Conservation (phyloP, 768 basidiomycete species). For the Kondoa malvinella region DNA sequence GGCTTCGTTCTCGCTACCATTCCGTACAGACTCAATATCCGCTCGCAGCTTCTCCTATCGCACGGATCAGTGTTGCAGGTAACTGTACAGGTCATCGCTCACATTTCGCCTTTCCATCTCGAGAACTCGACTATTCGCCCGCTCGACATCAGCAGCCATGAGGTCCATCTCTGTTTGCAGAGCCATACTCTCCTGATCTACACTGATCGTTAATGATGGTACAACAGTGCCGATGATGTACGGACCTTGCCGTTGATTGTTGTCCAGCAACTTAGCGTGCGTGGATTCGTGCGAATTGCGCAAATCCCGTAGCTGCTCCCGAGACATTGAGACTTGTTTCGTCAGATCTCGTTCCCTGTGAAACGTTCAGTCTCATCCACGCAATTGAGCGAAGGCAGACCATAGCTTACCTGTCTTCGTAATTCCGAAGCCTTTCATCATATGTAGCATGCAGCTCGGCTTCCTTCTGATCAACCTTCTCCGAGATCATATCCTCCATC, state of each 20-base stretch:
- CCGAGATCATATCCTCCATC: conserved; percentile 90
- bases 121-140: conserved; percentile 84
- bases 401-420: conserved; percentile 65
- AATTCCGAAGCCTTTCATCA: conserved; percentile 87
- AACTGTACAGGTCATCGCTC: conserved; percentile 35
- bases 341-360: conserved; percentile 85
- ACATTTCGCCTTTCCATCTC: conserved; percentile 76
- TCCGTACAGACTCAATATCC: conserved; percentile 77
- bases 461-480: conserved; percentile 78
- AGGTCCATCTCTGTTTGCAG: conserved; percentile 87
- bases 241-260: conserved; percentile 72
- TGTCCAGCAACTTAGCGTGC: conserved; percentile 80
- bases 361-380: not conserved
- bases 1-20: conserved; percentile 54
- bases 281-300: conserved; percentile 79
- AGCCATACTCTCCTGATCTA: conserved; percentile 79
- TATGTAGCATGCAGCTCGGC: conserved; percentile 93
- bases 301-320: conserved; percentile 74
- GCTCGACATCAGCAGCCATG: conserved; percentile 80
- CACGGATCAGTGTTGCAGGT: conserved; percentile 36
- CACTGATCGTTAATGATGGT: not conserved
- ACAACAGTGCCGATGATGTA: not conserved
- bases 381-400: not conserved
- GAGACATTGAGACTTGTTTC: conserved; percentile 72
- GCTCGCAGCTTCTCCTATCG: conserved; percentile 67